Conservation (phyloP, 208 protist genomes). For the Acanthamoeba castellanii region DNA sequence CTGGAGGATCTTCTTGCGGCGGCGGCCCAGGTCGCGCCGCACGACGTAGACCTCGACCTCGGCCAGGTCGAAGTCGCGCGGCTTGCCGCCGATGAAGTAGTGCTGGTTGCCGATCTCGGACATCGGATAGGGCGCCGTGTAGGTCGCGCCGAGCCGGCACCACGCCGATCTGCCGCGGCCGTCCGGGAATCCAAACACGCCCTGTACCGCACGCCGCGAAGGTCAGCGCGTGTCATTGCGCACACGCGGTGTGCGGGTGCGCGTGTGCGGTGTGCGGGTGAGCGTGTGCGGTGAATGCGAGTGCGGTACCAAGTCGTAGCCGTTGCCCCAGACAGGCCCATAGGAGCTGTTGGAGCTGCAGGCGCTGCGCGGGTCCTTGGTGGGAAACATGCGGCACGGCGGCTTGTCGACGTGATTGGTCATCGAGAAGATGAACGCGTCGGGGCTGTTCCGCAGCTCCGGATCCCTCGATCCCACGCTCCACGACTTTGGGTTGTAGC, state of each 20-base stretch:
- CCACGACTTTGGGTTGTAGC: constrained; percentile 21
- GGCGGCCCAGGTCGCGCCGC: not conserved
- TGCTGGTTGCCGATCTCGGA: constrained; percentile 19
- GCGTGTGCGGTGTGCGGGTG: no score
- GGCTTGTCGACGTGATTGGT: not conserved
- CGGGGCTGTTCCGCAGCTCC: not conserved
- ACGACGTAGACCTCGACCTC: constrained; percentile 29
- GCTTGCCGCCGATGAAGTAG: constrained; percentile 21
- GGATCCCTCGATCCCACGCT: not conserved
- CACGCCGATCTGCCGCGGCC: not conserved
- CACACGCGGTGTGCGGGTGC: no score
- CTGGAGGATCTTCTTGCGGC: not conserved
- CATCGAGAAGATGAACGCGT: constrained; percentile 36
- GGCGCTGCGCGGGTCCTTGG: constrained; percentile 21
- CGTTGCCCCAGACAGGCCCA: constrained; percentile 16
- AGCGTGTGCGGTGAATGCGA: no score
- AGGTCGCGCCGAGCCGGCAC: not conserved
- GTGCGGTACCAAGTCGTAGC: constrained; percentile 25
- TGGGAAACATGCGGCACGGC: constrained; percentile 33
- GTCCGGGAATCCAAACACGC: constrained; percentile 11
- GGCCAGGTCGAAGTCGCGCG: constrained; percentile 16
- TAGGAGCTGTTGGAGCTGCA: constrained; percentile 20
- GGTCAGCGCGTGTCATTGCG: no score
- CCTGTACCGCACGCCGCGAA: not conserved
- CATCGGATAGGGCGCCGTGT: constrained; percentile 7